These are phyloP conservation scores for Grosmannia clavigera DNA, from an alignment of 2,329 filamentous ascomycete species.

Conservation along the genomic window DNA sequence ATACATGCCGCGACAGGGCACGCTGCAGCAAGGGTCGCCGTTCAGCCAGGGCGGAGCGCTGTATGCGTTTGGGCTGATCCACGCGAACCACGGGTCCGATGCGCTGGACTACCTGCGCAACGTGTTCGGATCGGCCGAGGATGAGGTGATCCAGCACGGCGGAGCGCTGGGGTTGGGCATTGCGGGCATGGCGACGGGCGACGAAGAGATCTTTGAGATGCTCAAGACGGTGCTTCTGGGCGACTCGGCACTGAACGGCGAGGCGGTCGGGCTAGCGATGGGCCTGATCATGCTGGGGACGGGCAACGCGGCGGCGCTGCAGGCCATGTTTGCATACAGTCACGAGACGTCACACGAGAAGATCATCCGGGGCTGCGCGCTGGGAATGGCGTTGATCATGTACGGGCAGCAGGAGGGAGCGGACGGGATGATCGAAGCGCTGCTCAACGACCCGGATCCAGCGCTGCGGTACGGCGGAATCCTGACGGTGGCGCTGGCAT, in stretches of 20 bases:
- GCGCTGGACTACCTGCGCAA: constrained; percentile 69
- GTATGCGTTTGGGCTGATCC: constrained; percentile 90
- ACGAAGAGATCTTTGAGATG: constrained; percentile 80
- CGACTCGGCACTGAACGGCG: constrained; percentile 91
- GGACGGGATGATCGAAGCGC: constrained; percentile 85
- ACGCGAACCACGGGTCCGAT: constrained; percentile 91
- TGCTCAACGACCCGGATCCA: constrained; percentile 87
- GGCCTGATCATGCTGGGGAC: constrained; percentile 97
- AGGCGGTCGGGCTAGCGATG: constrained; percentile 92
- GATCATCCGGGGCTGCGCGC: constrained; percentile 86
- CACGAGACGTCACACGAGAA: constrained; percentile 99
- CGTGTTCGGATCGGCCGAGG: constrained; percentile 63
- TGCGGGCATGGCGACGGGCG: constrained; percentile 92
- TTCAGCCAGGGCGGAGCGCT: constrained; percentile 95
- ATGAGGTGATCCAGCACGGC: constrained; percentile 94
- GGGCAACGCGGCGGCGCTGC: constrained; percentile 84
- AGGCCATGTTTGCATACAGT: constrained; percentile 95
- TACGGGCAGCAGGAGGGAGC: constrained; percentile 90
- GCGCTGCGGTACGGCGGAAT: constrained; percentile 93
- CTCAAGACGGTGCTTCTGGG: constrained; percentile 81
- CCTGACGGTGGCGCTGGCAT: constrained; percentile 95
- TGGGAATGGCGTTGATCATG: constrained; percentile 98
- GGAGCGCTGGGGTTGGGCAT: constrained; percentile 91
- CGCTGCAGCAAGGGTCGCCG: constrained; percentile 68
- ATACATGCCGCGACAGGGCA: constrained; percentile 71